Conservation (phyloP, 2,329 filamentous ascomycete genomes). For the Colletotrichum echinochloae region DNA sequence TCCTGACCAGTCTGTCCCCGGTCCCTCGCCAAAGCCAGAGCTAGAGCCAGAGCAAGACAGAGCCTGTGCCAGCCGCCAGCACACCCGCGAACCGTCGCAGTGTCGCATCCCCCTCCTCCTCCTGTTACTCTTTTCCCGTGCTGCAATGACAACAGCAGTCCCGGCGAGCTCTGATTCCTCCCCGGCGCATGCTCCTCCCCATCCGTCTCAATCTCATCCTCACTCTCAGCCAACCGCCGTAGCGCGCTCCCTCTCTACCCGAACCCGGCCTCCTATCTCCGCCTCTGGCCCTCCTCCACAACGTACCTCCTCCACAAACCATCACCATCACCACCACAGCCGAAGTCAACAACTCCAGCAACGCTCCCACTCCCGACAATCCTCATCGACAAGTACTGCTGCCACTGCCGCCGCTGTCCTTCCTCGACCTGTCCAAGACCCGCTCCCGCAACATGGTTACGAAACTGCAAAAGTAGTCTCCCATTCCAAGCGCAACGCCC, state of each 20-base stretch:
- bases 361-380: conserved; percentile 46
- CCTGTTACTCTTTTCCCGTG: conserved; percentile 7
- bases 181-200: conserved; percentile 43
- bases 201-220: conserved; percentile 35
- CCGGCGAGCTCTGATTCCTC: conserved; percentile 49
- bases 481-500: conserved; percentile 72
- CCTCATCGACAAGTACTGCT: conserved; percentile 52
- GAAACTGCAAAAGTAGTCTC: conserved; percentile 77
- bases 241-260: conserved; percentile 52
- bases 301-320: conserved; percentile 45
- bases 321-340: conserved; percentile 48
- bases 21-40: conserved; percentile 2
- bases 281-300: conserved; percentile 36
- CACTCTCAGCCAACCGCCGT: conserved; percentile 47
- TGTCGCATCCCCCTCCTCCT: conserved; percentile 25
- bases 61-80: conserved; percentile 16
- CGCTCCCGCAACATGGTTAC: conserved; percentile 74
- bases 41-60: neutral
- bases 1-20: conserved; percentile 16
- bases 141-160: conserved; percentile 51
- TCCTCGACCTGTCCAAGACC: conserved; percentile 56
- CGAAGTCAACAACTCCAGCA: conserved; percentile 49
- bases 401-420: conserved; percentile 3
- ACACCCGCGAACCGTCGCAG: conserved; percentile 9
- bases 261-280: conserved; percentile 49